Percentiles rank a stretch among this genome's conserved stretches.
Conservation (phyloP, 345 rosid species). For the Luvunga scandens region DNA sequence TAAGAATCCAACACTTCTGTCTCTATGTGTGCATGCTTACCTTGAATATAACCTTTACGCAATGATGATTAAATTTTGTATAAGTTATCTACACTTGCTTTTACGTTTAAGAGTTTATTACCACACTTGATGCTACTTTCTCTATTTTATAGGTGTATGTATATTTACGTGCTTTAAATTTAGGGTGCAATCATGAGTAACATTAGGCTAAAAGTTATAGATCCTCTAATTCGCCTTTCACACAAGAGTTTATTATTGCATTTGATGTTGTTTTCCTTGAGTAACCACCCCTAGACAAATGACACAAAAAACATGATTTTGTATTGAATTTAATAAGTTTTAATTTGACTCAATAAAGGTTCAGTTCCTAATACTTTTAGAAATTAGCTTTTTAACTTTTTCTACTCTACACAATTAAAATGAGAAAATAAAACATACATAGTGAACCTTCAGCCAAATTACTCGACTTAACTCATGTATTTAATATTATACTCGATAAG, state of each 20-base stretch:
- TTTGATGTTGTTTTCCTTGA: background rate
- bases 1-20: too few relatives aligned
- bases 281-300: background rate
- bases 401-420: too few relatives aligned
- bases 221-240: background rate
- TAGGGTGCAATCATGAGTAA: conserved; percentile 3
- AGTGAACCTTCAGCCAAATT: too few relatives aligned
- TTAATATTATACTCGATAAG: too few relatives aligned
- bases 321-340: background rate
- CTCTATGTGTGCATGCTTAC: background rate
- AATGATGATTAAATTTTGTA: background rate
- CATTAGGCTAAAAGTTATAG: background rate
- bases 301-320: background rate
- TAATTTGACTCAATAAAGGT: background rate
- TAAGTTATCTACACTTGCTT: background rate
- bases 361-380: too few relatives aligned
- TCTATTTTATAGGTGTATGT: background rate
- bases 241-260: background rate
- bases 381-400: too few relatives aligned
- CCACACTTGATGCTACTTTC: background rate
- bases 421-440: too few relatives aligned
- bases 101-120: background rate
- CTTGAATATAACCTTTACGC: background rate
- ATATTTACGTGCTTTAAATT: background rate
- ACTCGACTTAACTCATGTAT: too few relatives aligned